These are phyloP conservation scores for Tolypocladium guangdongense DNA, from an alignment of 2,329 filamentous ascomycete genomes.

Conservation along the genomic window DNA sequence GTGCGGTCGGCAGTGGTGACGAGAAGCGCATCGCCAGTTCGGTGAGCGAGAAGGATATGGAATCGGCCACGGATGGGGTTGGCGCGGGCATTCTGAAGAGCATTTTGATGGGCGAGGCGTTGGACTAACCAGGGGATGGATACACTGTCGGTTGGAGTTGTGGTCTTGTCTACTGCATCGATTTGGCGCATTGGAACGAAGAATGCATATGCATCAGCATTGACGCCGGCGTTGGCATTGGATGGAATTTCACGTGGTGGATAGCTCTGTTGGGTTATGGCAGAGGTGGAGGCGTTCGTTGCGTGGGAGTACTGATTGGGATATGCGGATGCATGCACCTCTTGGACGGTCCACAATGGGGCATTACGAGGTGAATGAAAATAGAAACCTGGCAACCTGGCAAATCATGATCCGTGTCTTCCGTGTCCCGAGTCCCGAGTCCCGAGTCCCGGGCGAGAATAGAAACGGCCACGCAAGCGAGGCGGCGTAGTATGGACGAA, in stretches of 20 bases:
- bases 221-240: not conserved
- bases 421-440: not conserved
- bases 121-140: conserved; percentile 30
- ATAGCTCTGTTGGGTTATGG: not conserved
- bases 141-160: not conserved
- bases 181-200: conserved; percentile 1
- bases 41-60: conserved; percentile 70
- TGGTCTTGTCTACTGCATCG: conserved; percentile 1
- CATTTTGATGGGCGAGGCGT: conserved; percentile 49
- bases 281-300: not conserved
- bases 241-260: not conserved
- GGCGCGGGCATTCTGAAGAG: conserved; percentile 50
- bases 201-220: not conserved
- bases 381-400: not conserved
- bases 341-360: not conserved
- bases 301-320: not conserved
- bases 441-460: not conserved
- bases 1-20: conserved; percentile 46
- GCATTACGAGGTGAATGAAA: not conserved
- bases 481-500: not conserved
- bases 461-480: not conserved
- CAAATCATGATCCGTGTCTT: not conserved
- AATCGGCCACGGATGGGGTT: conserved; percentile 53
- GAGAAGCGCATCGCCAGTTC: conserved; percentile 71
- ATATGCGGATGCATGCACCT: too few species aligned